These are phyloP conservation scores for Closterium sp. DNA, from an alignment of 139 green algal species.

Conservation along the genomic window DNA sequence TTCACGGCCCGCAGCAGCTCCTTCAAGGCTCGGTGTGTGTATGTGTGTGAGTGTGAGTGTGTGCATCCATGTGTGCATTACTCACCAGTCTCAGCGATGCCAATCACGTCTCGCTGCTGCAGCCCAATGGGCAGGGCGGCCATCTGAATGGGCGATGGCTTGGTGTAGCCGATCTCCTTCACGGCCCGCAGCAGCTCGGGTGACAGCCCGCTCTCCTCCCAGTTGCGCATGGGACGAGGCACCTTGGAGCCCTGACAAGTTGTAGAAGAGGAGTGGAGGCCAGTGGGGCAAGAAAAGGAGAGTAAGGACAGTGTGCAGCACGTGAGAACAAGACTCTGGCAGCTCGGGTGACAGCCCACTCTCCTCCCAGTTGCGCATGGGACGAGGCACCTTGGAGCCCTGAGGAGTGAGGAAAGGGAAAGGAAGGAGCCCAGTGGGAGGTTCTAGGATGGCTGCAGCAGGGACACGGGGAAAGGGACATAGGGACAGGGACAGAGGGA, in stretches of 20 bases:
- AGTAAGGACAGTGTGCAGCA: no score
- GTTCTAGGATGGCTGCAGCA: no score
- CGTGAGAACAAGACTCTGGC: no score
- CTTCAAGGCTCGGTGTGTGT: no score
- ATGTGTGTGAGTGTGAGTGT: no score
- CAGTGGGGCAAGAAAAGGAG: no score
- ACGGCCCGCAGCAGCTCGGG: conserved; percentile 42
- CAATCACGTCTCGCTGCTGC: conserved; percentile 84
- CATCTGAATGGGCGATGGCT: conserved; percentile 97
- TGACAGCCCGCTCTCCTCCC: conserved; percentile 55
- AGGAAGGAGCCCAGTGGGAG: neutral
- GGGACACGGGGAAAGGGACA: no score
- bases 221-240: conserved; percentile 58
- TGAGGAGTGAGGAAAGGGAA: neutral
- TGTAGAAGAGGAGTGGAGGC: neutral
- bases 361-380: conserved; percentile 62
- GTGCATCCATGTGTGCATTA: no score
- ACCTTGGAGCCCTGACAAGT: conserved; percentile 40
- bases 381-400: conserved; percentile 46
- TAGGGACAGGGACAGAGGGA: neutral
- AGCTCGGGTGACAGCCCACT: conserved; percentile 40
- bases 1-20: conserved; percentile 20
- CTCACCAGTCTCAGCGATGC: conserved; percentile 73
- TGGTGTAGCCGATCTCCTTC: conserved; percentile 30
- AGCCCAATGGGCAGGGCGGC: conserved; percentile 77